Conservation (phyloP, 176 grass and related monocot genomes). For the Carex scoparia region DNA sequence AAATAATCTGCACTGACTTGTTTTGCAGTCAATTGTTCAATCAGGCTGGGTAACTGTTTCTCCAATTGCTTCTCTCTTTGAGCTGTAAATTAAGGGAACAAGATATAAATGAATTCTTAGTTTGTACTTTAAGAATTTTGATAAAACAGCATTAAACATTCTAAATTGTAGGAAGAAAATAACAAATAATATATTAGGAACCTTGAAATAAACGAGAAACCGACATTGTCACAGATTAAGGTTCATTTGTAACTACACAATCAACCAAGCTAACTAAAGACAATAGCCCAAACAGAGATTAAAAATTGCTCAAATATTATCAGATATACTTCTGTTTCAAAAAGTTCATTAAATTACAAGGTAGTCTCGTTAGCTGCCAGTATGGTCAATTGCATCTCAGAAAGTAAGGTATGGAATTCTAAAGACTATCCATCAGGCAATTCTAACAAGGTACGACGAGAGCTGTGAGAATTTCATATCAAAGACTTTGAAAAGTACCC, state of each 20-base stretch:
- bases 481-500: constrained; percentile 38
- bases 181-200: not conserved
- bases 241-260: not conserved
- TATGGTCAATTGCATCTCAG: not conserved
- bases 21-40: constrained; percentile 89
- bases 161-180: not conserved
- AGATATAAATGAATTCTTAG: not conserved
- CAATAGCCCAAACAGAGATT: not conserved
- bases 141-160: not conserved
- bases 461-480: constrained; percentile 4
- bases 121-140: not conserved
- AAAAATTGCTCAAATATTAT: not conserved
- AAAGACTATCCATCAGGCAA: not conserved
- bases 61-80: constrained; percentile 89
- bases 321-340: not conserved
- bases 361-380: not conserved
- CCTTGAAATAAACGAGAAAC: constrained; percentile 11
- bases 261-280: not conserved
- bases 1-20: constrained; percentile 41
- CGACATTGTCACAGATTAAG: not conserved
- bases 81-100: constrained; percentile 45
- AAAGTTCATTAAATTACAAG: not conserved
- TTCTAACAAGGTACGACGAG: not conserved
- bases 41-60: constrained; percentile 82
- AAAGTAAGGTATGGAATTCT: constrained; percentile 24